Evolutionary conservation across 345 rosid species (phyloP), one percentile per base, ranked within the genome.

Genomic region (Citrus maxima): DNA sequence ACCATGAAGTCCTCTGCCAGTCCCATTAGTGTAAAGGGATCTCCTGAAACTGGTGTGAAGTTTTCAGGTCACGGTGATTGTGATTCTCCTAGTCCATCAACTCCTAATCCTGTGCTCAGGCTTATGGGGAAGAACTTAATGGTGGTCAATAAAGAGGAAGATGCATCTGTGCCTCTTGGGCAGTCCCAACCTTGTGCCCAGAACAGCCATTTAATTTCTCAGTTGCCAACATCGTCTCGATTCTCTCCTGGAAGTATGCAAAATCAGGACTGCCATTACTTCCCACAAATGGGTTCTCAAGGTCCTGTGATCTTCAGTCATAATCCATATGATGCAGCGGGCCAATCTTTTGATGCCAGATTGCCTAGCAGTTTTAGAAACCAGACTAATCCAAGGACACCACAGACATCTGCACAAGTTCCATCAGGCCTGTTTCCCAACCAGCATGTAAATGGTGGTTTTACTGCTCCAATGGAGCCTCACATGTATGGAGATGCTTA

Each of bases 41-140:
- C 82, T 76, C 74, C 87, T 16, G 86, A 71, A 59, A 71, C 71
- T 59, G 86, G 77, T 42, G 69, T 74, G 61, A 87, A 83, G 74
- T 75, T 73, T 76, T 71, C 75, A 40, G 83, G 80, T 68, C 77
- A 79, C 27, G 51, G 68, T 72, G 85, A 85, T 42, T 32, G 74
- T 79, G 93, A 88, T 73, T 85, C 95, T 82, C 83, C 92, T 37
- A 90, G 94, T 86, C 97, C 97, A 73, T 88, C 94, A 65, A 74
- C 88, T 46, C 85, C 92, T 32, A 94, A 86, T 84, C 94, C 98
- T 1, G 76, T 94, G 74, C 92, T 96, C 56, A 87, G 99, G 86
- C 84, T 96, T 85, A 96, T 96, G 99, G 99, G 99, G 40, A 96
- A 96, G 89, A 91, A 96, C 75, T 84, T 96, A 80, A 88, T 95